Conservation (phyloP, 2,329 filamentous ascomycete genomes). For the Phoma sp. region DNA sequence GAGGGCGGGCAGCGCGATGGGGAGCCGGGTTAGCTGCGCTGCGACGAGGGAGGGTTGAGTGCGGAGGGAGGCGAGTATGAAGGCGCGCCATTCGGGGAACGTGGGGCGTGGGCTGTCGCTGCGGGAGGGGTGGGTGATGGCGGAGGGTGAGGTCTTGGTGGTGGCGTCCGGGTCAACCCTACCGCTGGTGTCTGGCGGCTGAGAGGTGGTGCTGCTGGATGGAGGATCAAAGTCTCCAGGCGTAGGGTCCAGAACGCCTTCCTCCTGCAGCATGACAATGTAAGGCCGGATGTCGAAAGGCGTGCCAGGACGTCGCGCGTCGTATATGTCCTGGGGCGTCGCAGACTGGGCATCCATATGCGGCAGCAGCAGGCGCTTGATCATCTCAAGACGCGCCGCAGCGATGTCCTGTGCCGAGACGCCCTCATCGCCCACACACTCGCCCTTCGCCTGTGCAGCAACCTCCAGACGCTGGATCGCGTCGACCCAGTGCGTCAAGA, state of each 20-base stretch:
- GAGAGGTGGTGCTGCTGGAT: no score
- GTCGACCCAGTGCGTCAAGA: conserved; percentile 50
- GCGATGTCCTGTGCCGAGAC: conserved; percentile 26
- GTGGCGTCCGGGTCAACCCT: neutral
- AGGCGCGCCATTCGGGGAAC: neutral
- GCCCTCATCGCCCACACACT: neutral
- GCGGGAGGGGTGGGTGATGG: neutral
- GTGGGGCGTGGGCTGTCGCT: neutral
- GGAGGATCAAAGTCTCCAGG: no score
- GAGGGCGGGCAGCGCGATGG: conserved; percentile 45
- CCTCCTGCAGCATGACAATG: conserved; percentile 46
- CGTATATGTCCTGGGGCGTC: conserved; percentile 26
- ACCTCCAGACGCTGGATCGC: conserved; percentile 30
- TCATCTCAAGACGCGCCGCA: conserved; percentile 29
- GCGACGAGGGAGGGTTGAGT: conserved; percentile 30
- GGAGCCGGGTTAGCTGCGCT: conserved; percentile 42
- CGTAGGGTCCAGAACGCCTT: conserved; percentile 40
- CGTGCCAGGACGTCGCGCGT: conserved; percentile 17
- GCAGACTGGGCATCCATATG: conserved; percentile 6
- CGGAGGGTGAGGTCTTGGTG: neutral
- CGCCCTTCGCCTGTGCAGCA: neutral
- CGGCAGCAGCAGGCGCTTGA: conserved; percentile 37
- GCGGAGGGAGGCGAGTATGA: conserved; percentile 14
- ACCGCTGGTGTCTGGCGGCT: neutral
- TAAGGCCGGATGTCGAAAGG: conserved; percentile 38